These are phyloP conservation scores for Lasiodiplodia gonubiensis DNA, from an alignment of 2,329 filamentous ascomycete species.

Conservation along the genomic window DNA sequence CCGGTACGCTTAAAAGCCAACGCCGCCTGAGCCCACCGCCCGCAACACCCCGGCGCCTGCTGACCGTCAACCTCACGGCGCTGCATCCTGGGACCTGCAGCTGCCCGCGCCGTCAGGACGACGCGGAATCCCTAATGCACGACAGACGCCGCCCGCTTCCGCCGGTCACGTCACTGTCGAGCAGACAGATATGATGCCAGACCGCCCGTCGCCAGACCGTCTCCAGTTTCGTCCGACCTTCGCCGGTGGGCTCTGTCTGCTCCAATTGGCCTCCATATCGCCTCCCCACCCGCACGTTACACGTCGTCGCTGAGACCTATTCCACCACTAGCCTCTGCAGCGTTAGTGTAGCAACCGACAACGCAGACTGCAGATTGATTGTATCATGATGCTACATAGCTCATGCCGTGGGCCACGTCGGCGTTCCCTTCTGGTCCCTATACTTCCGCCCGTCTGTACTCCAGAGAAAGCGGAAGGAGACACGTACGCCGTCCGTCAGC, in stretches of 20 bases:
- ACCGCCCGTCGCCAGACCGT: neutral
- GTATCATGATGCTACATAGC: slow-evolving; percentile 6
- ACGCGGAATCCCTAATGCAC: slow-evolving; percentile 7
- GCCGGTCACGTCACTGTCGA: neutral
- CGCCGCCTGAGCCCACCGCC: slow-evolving; percentile 3
- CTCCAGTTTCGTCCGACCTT: neutral
- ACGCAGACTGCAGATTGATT: slow-evolving; percentile 10
- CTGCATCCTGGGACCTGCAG: slow-evolving; percentile 17
- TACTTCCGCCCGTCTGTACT: neutral
- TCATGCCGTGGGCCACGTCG: slow-evolving; percentile 18
- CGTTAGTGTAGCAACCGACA: slow-evolving; percentile 12
- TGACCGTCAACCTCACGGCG: neutral
- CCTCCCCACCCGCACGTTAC: slow-evolving; percentile 15
- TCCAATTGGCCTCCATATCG: slow-evolving; percentile 4
- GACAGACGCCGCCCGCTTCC: neutral
- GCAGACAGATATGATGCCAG: neutral
- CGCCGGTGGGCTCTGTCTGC: neutral
- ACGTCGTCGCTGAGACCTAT: slow-evolving; percentile 10
- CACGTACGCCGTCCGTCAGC: slow-evolving; percentile 17
- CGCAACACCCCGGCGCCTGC: neutral
- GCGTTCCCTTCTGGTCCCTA: slow-evolving; percentile 2
- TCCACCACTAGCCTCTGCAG: slow-evolving; percentile 2
- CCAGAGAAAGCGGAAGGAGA: slow-evolving; percentile 21
- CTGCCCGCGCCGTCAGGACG: slow-evolving; percentile 7
- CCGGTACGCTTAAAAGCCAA: slow-evolving; percentile 21